Conservation (phyloP, 352 stramenopile species). For the Pythium phragmitis region DNA sequence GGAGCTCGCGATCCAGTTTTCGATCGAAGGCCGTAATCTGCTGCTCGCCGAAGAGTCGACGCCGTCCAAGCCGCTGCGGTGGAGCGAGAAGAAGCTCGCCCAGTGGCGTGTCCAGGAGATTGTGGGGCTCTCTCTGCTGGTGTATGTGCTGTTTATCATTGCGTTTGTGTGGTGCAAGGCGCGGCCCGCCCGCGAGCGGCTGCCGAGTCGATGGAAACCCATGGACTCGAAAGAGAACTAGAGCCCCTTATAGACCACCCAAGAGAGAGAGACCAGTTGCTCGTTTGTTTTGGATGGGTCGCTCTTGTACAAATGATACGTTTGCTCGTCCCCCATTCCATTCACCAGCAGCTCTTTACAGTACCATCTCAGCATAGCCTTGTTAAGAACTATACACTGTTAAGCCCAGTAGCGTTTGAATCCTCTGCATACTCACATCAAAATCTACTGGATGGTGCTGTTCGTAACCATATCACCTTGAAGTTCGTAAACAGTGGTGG, state of each 20-base stretch:
- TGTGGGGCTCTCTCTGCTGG: conserved; percentile 60
- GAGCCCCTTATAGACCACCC: conserved; percentile 1
- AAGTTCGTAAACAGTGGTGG: conserved; percentile 25
- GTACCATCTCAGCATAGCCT: not conserved
- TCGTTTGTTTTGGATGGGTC: not conserved
- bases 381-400: not conserved
- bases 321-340: not conserved
- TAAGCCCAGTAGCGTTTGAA: not conserved
- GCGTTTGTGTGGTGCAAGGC: conserved; percentile 78
- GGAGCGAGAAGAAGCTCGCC: conserved; percentile 16
- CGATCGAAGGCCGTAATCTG: conserved; percentile 60
- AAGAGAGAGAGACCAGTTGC: not conserved
- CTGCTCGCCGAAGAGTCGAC: conserved; percentile 46
- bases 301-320: conserved; percentile 5
- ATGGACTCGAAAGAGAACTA: conserved; percentile 74
- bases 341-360: not conserved
- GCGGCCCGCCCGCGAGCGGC: conserved; percentile 58
- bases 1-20: conserved; percentile 79
- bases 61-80: conserved; percentile 14
- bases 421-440: conserved; percentile 1
- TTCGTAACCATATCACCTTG: conserved; percentile 28
- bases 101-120: conserved; percentile 51
- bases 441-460: not conserved
- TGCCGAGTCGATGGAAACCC: conserved; percentile 80
- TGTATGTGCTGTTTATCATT: conserved; percentile 70